phyloP scores from a whole-genome alignment of 2,329 filamentous ascomycete species.

The Apiospora kogelbergensis region DNA sequence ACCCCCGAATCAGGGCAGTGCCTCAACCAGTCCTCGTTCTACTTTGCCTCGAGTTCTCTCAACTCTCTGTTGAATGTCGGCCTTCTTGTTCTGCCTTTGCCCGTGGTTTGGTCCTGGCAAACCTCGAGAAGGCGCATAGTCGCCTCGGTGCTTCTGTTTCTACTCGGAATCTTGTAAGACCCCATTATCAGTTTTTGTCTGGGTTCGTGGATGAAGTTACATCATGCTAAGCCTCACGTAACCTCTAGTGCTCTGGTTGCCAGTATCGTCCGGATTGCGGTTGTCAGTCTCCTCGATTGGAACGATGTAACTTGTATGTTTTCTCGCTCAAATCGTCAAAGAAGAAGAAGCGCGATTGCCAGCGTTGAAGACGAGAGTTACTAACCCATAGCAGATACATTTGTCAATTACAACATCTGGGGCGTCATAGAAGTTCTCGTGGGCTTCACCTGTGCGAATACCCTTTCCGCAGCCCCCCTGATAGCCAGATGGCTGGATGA shows the following conservation, averaged over 20 bases:
- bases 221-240: neutral
- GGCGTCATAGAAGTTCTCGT: slow-evolving; percentile 29
- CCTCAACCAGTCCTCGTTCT: slow-evolving; percentile 25
- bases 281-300: slow-evolving; percentile 25
- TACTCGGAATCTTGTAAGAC: slow-evolving; percentile 32
- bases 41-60: slow-evolving; percentile 26
- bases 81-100: slow-evolving; percentile 30
- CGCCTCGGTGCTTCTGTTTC: slow-evolving; percentile 31
- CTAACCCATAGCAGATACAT: slow-evolving; percentile 14
- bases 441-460: slow-evolving; percentile 29
- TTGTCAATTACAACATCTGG: slow-evolving; percentile 28
- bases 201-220: neutral
- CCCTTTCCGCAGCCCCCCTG: slow-evolving; percentile 25
- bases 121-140: slow-evolving; percentile 29
- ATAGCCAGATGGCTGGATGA: slow-evolving; percentile 11
- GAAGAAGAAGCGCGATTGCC: too few relatives aligned
- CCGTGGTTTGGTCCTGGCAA: slow-evolving; percentile 30
- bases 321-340: neutral
- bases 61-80: slow-evolving; percentile 30
- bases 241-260: slow-evolving; percentile 25
- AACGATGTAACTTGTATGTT: slow-evolving; percentile 24
- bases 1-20: slow-evolving; percentile 18
- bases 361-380: neutral
- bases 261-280: slow-evolving; percentile 29
- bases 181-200: neutral